Base-by-base conservation (phyloP, 2,329 filamentous ascomycete species). In the Drechslerella dactyloides region DNA sequence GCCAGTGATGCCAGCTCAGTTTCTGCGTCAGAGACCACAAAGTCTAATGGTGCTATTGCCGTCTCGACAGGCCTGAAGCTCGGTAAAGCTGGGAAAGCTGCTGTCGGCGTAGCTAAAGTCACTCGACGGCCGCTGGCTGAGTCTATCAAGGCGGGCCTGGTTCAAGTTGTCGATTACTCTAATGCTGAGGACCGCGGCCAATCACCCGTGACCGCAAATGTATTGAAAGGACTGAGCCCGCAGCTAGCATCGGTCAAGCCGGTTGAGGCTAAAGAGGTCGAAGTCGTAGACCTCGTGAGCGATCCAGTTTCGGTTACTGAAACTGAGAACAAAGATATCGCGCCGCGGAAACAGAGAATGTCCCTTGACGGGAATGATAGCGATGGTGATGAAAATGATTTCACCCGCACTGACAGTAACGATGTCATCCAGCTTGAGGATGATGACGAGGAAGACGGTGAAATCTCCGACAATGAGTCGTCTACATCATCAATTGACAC, bases 91-190 rank as follows among this genome's bases (percentile, higher is more conserved):
- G 66, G 48, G 15, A 64, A 40, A 51, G 17, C 54, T 6, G 27
- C 33, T 30, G 8, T 61, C 13, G 60, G 59, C 6, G 35, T 56
- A 2, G 68, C 68, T 23, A 65, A 61, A n/a, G 48, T 65, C 23
- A 60, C 60, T 10, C 60, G 68, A 7, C 44, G 51, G 11, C 68
- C 68, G 10, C 24, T 72, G 24, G 17, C 60, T 17, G 68, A 65
- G 30, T 56, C 68, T 44, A 56, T 65, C 55, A 61, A 44, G 24
- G 21, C 33, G 2, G 55, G 60, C 23, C 50, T 55, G 23, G 52
- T 72, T 15, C 50, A 72, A 15, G 60, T 72, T 3, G 60, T 72
- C 10, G 68, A 72, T 17, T 72, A 72, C 57, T 56, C 68, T 3
- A 52, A 51, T 21, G 24, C 51, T 53, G 21, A 6, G 15, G 30